Evolutionary conservation across 371 early-diverging fungal species (phyloP), one percentile per base, ranked within the genome.

Genomic region (Mortierella sp.): DNA sequence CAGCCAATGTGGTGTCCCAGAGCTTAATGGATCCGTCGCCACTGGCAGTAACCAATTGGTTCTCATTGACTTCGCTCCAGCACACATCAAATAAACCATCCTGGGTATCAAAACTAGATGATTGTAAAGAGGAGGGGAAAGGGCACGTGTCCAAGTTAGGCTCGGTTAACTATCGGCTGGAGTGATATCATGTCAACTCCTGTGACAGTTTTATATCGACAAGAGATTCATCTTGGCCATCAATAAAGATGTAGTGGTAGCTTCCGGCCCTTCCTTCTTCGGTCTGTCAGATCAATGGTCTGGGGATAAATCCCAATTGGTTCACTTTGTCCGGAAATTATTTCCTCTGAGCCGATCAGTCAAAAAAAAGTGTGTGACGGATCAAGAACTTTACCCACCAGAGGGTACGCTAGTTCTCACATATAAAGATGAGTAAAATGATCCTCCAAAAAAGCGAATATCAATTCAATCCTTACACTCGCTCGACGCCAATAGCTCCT

Each of bases 21-120:
- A 98, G 88, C 79, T 96, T 97, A 55, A 98, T 91, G 61, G 93
- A 92, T 45, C 98, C 98, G 78, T 97, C 98, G 36, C 98, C 98
- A 76, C 95, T 94, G 21, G 93, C 92, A 4, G 95, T 95, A 3
- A 93, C 92, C 32, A 98, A 67, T 70, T 98, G 98, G 83, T 96
- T 94, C 77, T 98, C 98, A 79, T 98, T 94, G 19, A 91, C 72
- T 84, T 98, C 98, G 82, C 94, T 95, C 98, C 98, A 98, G 36
- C 94, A 91, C 41, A 94, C 83, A 83, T 97, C 98, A 76, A 94
- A 98, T 28, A 97, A 84, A 15, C 97, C 98, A 82, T 98, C 98
- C 81, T 97, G 97, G 10, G 97, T 96, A 77, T 97, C 98, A 82
- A 91, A 98, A n/a, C 94, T 93, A 77, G 40, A 16, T 28, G 11